Evolutionary conservation across 495 filamentous ascomycete genomes (phyloP), one percentile per base, ranked within the genome.

Genomic region (Hyphodiscus hymeniophilus): DNA sequence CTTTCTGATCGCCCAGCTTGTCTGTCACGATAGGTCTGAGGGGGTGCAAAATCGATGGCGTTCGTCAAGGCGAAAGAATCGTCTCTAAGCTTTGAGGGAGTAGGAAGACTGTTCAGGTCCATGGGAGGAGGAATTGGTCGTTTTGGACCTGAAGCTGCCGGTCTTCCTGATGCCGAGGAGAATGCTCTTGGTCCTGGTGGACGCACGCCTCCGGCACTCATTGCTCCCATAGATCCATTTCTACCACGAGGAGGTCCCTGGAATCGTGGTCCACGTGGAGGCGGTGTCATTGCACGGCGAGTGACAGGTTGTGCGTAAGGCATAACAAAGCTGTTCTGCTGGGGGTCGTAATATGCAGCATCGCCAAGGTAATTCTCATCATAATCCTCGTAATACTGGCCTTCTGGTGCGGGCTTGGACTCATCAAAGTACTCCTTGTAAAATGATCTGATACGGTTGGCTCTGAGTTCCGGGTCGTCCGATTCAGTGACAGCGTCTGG

Each of bases 391-490:
- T 83, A 82, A 59, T 88, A 85, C 55, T 72, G 65, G 11, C 56
- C 63, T 26, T 71, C 66, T 41, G 54, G 33, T 45, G 51, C 65
- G 21, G 62, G 71, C 61, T 84, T 86, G 16, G 76, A 81, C 20
- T 95, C 90, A 45, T 98, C 92, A 51, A 98, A 98, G 65, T 97
- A 97, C 64, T 97, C 92, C 63, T 95, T 95, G 69, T 98, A 98
- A 69, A 98, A 98, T 20, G 94, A 97, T 55, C 92, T 80, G 54
- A 98, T 97, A 18, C 94, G 79, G 67, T 95, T 96, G 51, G 92
- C 92, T 61, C 92, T 80, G 66, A 91, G 80, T 67, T 97, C 92
- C 2, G 92, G 87, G 60, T 94, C 87, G 54, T 89, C 85, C 23
- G 72, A 63, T n/a, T 89, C 86, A 28, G 86, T 84, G 20, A 71